Conservation (phyloP, 2,329 filamentous ascomycete species). For the Fusarium longipes region DNA sequence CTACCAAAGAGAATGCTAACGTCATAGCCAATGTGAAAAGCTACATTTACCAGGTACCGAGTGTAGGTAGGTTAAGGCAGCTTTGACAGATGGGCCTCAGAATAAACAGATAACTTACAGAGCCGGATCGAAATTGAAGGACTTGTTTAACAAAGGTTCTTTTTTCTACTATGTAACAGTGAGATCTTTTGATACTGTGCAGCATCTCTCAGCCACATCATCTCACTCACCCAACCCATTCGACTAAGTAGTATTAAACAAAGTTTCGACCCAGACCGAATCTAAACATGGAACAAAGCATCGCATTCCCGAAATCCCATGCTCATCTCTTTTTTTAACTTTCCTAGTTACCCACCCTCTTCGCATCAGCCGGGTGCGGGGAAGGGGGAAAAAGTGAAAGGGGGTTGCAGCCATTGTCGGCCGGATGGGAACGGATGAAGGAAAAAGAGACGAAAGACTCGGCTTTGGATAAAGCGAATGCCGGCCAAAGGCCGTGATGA, state of each 20-base stretch:
- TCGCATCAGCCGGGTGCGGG: conserved; percentile 11
- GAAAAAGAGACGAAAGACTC: conserved; percentile 1
- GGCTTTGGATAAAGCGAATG: conserved; percentile 31
- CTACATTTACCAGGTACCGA: no score
- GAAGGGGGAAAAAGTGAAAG: neutral
- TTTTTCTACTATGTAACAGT: no score
- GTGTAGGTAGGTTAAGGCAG: neutral
- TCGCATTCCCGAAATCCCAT: conserved; percentile 19
- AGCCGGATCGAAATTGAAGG: neutral
- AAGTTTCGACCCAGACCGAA: neutral
- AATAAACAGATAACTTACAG: neutral
- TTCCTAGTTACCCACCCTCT: conserved; percentile 26
- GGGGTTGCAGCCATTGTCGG: conserved; percentile 1
- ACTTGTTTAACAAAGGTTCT: no score
- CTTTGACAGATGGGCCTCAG: neutral
- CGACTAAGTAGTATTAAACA: conserved; percentile 4
- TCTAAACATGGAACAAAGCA: conserved; percentile 26
- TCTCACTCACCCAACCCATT: neutral
- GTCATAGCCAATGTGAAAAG: neutral
- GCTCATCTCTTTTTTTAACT: conserved; percentile 25
- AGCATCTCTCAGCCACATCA: neutral
- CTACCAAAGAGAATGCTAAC: neutral
- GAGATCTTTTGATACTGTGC: neutral
- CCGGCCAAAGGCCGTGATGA: conserved; percentile 21
- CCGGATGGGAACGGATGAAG: conserved; percentile 27